Base-by-base conservation (phyloP, 2,329 filamentous ascomycete genomes). In the Plectosphaerella sp. region DNA sequence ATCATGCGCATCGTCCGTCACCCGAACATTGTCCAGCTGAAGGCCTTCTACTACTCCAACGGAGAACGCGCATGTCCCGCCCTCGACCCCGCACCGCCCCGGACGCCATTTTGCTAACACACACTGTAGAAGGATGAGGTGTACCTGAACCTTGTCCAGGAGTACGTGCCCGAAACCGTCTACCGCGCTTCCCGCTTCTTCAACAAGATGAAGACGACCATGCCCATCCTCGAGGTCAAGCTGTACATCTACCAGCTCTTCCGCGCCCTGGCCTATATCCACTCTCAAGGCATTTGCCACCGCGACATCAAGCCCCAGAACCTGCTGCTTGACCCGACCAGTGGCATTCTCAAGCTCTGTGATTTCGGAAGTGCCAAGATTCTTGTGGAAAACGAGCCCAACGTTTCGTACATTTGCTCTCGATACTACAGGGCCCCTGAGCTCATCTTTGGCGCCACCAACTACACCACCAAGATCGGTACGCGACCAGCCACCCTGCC, bases 401-500 rank as follows among this genome's bases (percentile, higher is more conserved):
- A 99, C 63, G 94, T 99, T 50, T 99, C 94, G 49, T 99, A 99
- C 80, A 99, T 99, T 66, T 99, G 94, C 79, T 99, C 94, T 56
- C 86, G 94, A 65, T 99, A 99, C 79, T 99, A 99, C 78, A 88
- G 94, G 66, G 94, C 94, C 48, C 94, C 94, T 2, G 94, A 99
- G 72, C 80, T 99, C 69, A 99, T 99, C 66, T 99, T 99, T 66
- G 94, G 94, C 61, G 94, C 94, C 39, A 99, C 94, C 49, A 99
- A 99, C 77, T 99, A 99, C 77, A 97, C 94, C 53, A 97, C 94
- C 62, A 99, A 99, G 79, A 99, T 99, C 71, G 94, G 94, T 99
- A 84, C 72, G 87, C 68, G 54, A 28, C 48, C 22, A 12, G 22
- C 15, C 4, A 5, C 7, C 16, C 33, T 37, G 12, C 15, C 10